Evolutionary conservation across 768 basidiomycete species (phyloP).

Genomic region (Suillus placidus): DNA sequence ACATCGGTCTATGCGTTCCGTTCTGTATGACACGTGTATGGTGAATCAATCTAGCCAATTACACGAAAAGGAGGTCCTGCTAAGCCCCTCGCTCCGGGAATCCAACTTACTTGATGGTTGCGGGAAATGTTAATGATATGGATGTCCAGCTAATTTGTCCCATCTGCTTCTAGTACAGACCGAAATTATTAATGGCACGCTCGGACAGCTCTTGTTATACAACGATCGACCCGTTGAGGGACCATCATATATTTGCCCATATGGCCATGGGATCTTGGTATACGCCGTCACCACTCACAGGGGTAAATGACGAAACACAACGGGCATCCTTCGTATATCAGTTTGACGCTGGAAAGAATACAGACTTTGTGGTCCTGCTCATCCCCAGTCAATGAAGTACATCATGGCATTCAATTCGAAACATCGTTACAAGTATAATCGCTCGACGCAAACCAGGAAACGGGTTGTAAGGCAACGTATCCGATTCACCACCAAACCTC

Average conservation of each 20-base stretch:
- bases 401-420: not conserved
- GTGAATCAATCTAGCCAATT: conserved; percentile 42
- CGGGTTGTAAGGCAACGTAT: not conserved
- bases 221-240: not conserved
- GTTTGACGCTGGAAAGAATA: not conserved
- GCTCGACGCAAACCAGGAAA: not conserved
- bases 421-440: not conserved
- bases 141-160: not conserved
- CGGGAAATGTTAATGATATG: not conserved
- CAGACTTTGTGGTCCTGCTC: not conserved
- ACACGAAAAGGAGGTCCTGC: conserved; percentile 14
- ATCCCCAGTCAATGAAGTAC: not conserved
- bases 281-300: not conserved
- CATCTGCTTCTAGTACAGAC: not conserved
- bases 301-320: not conserved
- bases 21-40: not conserved
- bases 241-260: not conserved
- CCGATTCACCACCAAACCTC: not conserved
- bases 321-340: no score
- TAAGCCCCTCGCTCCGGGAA: not conserved
- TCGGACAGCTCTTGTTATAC: not conserved
- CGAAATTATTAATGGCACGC: conserved; percentile 11
- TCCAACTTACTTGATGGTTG: not conserved
- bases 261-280: not conserved
- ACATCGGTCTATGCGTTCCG: not conserved